A percentile compares a stretch with the other conserved stretches of the same genome.
These are phyloP conservation scores for Phytopythium cucurbitacearum DNA, from an alignment of 352 stramenopile genomes.

Conservation along the genomic window DNA sequence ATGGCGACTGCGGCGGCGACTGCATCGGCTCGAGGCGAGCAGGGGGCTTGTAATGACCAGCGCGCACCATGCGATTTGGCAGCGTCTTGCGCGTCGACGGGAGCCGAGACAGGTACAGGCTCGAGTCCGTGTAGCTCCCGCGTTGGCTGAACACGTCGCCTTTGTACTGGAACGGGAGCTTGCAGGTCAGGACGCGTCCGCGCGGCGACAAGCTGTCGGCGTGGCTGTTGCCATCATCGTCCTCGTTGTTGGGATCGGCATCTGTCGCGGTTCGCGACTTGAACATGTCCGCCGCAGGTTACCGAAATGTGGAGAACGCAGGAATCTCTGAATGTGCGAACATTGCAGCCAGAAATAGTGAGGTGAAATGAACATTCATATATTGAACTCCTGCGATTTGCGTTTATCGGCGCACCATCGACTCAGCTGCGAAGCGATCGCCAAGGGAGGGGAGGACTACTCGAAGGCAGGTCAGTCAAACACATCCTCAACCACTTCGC, in stretches of 20 bases:
- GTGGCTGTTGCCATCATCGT: neutral
- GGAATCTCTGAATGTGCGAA: too few relatives aligned
- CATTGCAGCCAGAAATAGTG: too few relatives aligned
- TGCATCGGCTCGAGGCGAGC: slow-evolving; percentile 49
- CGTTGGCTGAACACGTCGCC: slow-evolving; percentile 74
- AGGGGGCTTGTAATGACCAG: slow-evolving; percentile 29
- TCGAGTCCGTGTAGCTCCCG: slow-evolving; percentile 58
- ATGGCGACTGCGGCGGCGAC: slow-evolving; percentile 5
- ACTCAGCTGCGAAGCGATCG: neutral
- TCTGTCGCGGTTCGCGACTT: too few relatives aligned
- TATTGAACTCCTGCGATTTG: too few relatives aligned
- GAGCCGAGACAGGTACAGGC: slow-evolving; percentile 70
- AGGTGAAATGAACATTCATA: too few relatives aligned
- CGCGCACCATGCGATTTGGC: neutral
- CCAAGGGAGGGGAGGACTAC: neutral
- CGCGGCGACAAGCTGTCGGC: slow-evolving; percentile 3
- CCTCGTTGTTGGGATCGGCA: neutral
- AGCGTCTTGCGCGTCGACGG: slow-evolving; percentile 36
- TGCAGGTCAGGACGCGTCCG: slow-evolving; percentile 24
- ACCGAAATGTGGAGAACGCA: too few relatives aligned
- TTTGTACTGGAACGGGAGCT: slow-evolving; percentile 59
- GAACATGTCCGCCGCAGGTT: too few relatives aligned
- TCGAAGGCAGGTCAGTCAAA: slow-evolving; percentile 26
- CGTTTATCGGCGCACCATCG: neutral
- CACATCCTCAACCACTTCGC: slow-evolving; percentile 58